phyloP scores from a whole-genome alignment of 2,329 filamentous ascomycete species.

The Penicillium sp. region DNA sequence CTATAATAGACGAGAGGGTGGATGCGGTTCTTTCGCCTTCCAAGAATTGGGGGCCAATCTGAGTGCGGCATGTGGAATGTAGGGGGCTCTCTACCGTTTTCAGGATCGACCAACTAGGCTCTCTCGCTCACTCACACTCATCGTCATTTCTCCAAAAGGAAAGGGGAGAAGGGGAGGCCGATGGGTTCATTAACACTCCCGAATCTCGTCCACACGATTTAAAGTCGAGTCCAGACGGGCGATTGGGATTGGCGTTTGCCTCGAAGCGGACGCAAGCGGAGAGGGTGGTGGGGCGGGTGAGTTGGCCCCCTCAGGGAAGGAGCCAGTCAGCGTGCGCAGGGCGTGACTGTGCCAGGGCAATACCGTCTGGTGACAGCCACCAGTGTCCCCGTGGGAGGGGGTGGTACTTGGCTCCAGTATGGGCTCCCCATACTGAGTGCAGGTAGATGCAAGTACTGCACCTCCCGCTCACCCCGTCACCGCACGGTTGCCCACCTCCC shows the following conservation, averaged over 20 bases:
- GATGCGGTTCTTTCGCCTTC: too few species aligned
- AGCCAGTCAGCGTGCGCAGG: constrained; percentile 1
- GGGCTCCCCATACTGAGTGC: background rate
- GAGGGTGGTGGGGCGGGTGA: constrained; percentile 8
- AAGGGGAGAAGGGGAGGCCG: too few species aligned
- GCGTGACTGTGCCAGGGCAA: constrained; percentile 4
- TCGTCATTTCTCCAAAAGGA: too few species aligned
- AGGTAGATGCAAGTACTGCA: background rate
- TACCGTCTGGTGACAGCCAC: background rate
- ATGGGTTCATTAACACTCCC: too few species aligned
- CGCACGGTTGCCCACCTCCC: background rate
- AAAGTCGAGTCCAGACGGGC: constrained; percentile 14
- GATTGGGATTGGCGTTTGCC: constrained; percentile 13
- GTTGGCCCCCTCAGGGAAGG: constrained; percentile 6
- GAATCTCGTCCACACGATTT: too few species aligned
- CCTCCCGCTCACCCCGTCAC: background rate
- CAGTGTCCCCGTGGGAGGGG: background rate
- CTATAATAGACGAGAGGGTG: too few species aligned
- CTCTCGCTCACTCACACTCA: too few species aligned
- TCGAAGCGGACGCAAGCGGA: constrained; percentile 18
- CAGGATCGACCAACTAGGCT: too few species aligned
- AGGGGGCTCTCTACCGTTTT: constrained; percentile 4
- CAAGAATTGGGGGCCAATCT: constrained; percentile 1
- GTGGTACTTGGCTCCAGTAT: background rate
- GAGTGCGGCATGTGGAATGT: constrained; percentile 12